Percentiles rank a stretch among this genome's conserved stretches.
These are phyloP conservation scores for Colletotrichum lupini DNA, from an alignment of 2,329 filamentous ascomycete genomes.

Conservation along the genomic window DNA sequence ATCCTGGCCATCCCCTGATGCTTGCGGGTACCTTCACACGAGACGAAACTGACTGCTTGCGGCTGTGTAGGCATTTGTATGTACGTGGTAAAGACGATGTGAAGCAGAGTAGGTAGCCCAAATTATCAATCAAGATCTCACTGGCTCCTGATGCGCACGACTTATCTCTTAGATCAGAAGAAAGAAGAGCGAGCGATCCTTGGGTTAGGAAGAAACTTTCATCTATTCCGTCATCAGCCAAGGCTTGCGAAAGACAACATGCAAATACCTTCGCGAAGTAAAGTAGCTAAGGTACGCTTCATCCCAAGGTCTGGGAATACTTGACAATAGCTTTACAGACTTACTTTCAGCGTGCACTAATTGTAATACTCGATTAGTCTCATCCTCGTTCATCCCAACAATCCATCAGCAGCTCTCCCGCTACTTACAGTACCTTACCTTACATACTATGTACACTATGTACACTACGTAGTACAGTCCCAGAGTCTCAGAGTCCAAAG, in stretches of 20 bases:
- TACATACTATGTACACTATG: too few relatives aligned
- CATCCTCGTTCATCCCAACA: neutral
- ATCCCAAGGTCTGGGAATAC: neutral
- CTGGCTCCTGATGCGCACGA: neutral
- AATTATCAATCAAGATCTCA: too few relatives aligned
- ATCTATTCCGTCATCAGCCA: neutral
- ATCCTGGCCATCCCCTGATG: neutral
- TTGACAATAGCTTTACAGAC: neutral
- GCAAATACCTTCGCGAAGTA: neutral
- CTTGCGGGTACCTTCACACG: neutral
- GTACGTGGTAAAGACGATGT: too few relatives aligned
- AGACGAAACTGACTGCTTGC: neutral
- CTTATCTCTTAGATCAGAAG: neutral
- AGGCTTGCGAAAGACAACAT: neutral
- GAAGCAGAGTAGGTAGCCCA: too few relatives aligned
- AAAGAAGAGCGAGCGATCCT: neutral
- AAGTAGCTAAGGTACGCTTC: too few relatives aligned
- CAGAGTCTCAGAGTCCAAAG: neutral
- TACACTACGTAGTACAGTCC: too few relatives aligned
- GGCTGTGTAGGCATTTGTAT: neutral
- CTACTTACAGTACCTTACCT: too few relatives aligned
- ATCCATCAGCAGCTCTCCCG: neutral
- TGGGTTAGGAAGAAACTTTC: neutral
- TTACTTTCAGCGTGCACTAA: neutral
- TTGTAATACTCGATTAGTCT: neutral